Base-by-base conservation (phyloP, 1,139 yeast species). In the Chernovozyma aurita region DNA sequence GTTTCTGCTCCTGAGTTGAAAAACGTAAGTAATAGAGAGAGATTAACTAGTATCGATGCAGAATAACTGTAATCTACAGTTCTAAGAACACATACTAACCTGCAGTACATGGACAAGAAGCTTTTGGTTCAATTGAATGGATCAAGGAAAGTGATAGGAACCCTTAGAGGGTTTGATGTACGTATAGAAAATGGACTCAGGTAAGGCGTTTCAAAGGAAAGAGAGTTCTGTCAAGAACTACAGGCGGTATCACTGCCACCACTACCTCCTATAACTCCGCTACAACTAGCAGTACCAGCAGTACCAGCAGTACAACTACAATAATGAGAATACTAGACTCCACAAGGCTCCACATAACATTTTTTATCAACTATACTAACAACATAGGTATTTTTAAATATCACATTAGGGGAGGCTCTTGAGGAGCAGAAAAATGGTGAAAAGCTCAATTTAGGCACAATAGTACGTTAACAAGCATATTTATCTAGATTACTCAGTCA, bases 161-260 rank as follows among this genome's bases (percentile, higher is more conserved):
- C 76, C 6, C 68, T 86, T 40, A 68, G 85, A 52, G 95, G 95
- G 9, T 86, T 78, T 54, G 96, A 86, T 53, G 80, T 76, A 50
- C 43, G 75, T 62, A 49, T 42, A 22, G 25, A 22, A 11, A 22
- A 22, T 22, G n/a, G n/a, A n/a, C n/a, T n/a, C n/a, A n/a, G n/a
- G n/a, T n/a, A n/a, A n/a, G n/a, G n/a, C n/a, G n/a, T n/a, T n/a
- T n/a, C n/a, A 20, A 22, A 12, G 20, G 13, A 31, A 14, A 16
- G 7, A n/a, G 14, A 18, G 12, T n/a, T n/a, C n/a, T n/a, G n/a
- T n/a, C n/a, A n/a, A n/a, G n/a, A n/a, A n/a, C n/a, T n/a, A n/a
- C n/a, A n/a, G n/a, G n/a, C n/a, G n/a, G n/a, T n/a, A n/a, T n/a
- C n/a, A n/a, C n/a, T n/a, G n/a, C n/a, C n/a, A n/a, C n/a, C n/a